Conservation (phyloP, 2,329 filamentous ascomycete species). For the Aulographum hederae region DNA sequence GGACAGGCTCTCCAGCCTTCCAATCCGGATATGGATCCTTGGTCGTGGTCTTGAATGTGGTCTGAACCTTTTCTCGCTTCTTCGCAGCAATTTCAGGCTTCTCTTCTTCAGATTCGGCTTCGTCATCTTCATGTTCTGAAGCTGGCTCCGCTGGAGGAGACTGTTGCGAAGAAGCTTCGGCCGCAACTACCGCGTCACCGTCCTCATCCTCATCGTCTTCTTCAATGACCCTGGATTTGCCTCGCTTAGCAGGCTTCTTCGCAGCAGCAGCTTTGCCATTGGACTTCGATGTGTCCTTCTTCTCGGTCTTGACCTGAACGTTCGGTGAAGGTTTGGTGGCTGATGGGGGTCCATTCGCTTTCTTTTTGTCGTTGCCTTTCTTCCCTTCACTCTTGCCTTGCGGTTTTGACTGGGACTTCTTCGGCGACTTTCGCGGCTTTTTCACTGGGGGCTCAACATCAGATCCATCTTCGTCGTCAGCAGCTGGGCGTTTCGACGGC, state of each 20-base stretch:
- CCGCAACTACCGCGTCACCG: too few relatives aligned
- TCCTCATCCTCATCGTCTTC: slow-evolving; percentile 8
- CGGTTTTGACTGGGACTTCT: too few relatives aligned
- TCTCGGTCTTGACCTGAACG: too few relatives aligned
- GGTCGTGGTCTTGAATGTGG: slow-evolving; percentile 45
- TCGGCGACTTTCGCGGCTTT: too few relatives aligned
- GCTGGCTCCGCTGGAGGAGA: not conserved
- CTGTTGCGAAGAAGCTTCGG: not conserved
- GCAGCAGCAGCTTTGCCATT: not conserved
- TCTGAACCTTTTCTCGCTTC: slow-evolving; percentile 63
- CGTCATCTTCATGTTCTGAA: slow-evolving; percentile 1
- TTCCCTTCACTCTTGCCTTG: too few relatives aligned
- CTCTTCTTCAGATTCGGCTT: slow-evolving; percentile 31
- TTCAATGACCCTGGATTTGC: slow-evolving; percentile 3
- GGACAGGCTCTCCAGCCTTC: slow-evolving; percentile 73
- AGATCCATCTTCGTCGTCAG: too few relatives aligned
- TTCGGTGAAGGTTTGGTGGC: too few relatives aligned
- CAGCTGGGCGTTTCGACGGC: too few relatives aligned
- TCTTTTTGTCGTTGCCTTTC: too few relatives aligned
- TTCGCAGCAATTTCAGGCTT: slow-evolving; percentile 58
- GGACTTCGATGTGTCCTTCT: not conserved
- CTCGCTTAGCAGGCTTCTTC: slow-evolving; percentile 4
- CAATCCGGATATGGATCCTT: slow-evolving; percentile 91
- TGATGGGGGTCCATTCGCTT: too few relatives aligned
- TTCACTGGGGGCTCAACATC: too few relatives aligned